Percentiles rank a stretch among this genome's conserved stretches.
Conservation (phyloP, 257 asterid species). For the Leptodermis oblonga region DNA sequence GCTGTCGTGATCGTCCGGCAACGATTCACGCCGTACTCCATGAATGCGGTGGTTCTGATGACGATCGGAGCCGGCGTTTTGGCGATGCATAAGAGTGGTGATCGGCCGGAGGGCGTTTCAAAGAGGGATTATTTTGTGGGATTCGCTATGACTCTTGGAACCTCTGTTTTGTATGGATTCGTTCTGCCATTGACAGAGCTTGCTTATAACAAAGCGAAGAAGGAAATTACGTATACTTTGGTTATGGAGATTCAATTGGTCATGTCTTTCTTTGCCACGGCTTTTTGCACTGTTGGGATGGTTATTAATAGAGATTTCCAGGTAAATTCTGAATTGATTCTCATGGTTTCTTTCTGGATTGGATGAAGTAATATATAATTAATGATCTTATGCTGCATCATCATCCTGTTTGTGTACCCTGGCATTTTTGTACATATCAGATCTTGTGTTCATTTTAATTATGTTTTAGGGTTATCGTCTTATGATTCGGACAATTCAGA, state of each 20-base stretch:
- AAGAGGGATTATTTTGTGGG: slow-evolving; percentile 23
- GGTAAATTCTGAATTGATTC: too few species aligned
- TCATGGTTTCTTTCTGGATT: too few species aligned
- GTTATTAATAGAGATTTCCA: slow-evolving; percentile 28
- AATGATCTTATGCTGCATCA: too few species aligned
- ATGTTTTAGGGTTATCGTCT: too few species aligned
- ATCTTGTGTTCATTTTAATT: too few species aligned
- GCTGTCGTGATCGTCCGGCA: slow-evolving; percentile 22
- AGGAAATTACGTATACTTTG: slow-evolving; percentile 22
- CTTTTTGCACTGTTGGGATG: slow-evolving; percentile 27
- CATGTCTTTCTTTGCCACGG: slow-evolving; percentile 21
- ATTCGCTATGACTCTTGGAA: slow-evolving; percentile 23
- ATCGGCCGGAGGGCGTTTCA: slow-evolving; percentile 24
- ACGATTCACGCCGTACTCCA: slow-evolving; percentile 20
- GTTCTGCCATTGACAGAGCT: slow-evolving; percentile 27
- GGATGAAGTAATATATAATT: too few species aligned
- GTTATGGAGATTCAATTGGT: slow-evolving; percentile 32
- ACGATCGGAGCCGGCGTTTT: slow-evolving; percentile 25
- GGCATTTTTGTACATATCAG: too few species aligned
- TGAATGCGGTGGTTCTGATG: slow-evolving; percentile 20
- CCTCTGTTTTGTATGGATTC: slow-evolving; percentile 28
- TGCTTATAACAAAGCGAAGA: slow-evolving; percentile 19
- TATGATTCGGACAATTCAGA: too few species aligned
- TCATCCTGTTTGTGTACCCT: too few species aligned
- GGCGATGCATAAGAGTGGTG: slow-evolving; percentile 18